phyloP scores from a whole-genome alignment of 1,284 basidiomycete genomes.

The Coriolopsis trogii region DNA sequence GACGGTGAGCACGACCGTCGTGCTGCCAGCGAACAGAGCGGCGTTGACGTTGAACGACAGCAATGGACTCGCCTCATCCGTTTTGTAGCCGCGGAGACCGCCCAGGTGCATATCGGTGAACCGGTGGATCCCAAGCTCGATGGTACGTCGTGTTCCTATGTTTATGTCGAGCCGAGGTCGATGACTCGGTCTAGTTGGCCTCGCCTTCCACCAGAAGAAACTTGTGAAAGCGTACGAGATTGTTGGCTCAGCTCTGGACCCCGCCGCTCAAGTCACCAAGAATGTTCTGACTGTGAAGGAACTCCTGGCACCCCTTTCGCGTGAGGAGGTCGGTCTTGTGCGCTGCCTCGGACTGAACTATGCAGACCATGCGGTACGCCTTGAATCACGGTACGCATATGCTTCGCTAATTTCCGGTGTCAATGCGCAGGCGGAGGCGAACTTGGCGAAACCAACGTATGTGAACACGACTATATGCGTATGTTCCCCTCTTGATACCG shows the following conservation, averaged over 20 bases:
- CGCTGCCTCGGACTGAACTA: constrained; percentile 85
- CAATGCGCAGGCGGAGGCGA: constrained; percentile 68
- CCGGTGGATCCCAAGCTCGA: constrained; percentile 71
- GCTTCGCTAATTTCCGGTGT: too few relatives aligned
- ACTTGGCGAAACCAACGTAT: constrained; percentile 64
- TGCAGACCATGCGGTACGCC: constrained; percentile 74
- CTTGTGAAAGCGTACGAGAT: constrained; percentile 72
- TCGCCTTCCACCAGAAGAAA: constrained; percentile 57
- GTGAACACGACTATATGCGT: too few relatives aligned
- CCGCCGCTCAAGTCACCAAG: constrained; percentile 61
- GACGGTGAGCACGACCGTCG: constrained; percentile 49
- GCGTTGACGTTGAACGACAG: constrained; percentile 36
- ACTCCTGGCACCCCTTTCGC: constrained; percentile 71
- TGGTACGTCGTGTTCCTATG: constrained; percentile 41
- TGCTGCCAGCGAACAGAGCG: neutral
- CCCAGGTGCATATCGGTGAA: constrained; percentile 75
- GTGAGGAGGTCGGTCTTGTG: constrained; percentile 67
- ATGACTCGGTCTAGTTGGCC: constrained; percentile 54
- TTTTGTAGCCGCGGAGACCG: constrained; percentile 80
- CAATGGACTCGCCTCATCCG: constrained; percentile 84
- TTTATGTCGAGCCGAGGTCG: neutral
- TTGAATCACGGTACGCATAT: too few relatives aligned
- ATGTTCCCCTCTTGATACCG: too few relatives aligned
- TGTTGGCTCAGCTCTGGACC: constrained; percentile 65
- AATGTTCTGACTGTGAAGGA: constrained; percentile 68